phyloP scores from a whole-genome alignment of 1,284 basidiomycete species.

The Exobasidium cylindrosporum region DNA sequence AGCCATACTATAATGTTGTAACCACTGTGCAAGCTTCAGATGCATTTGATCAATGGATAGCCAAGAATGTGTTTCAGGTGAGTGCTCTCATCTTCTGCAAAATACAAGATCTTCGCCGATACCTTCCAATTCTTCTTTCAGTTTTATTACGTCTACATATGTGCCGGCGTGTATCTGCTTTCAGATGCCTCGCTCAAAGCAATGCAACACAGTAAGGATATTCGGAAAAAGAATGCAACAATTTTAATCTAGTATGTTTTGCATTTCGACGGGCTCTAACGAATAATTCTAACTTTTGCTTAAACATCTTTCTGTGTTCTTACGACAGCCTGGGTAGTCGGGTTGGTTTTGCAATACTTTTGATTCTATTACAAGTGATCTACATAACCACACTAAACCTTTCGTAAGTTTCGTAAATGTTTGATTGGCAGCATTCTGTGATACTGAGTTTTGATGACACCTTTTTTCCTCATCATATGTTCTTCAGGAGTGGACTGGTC shows the following conservation, averaged over 20 bases:
- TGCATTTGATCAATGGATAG: neutral
- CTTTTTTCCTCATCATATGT: too few relatives aligned
- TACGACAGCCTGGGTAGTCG: neutral
- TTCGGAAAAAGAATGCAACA: neutral
- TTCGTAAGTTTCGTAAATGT: too few relatives aligned
- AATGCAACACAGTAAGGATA: neutral
- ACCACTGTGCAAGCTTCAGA: neutral
- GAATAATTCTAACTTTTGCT: too few relatives aligned
- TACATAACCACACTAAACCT: neutral
- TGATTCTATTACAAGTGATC: neutral
- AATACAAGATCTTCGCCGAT: too few relatives aligned
- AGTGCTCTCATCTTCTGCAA: neutral
- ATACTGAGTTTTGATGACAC: too few relatives aligned
- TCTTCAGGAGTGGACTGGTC: neutral
- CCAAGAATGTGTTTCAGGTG: too few relatives aligned
- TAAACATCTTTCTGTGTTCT: too few relatives aligned
- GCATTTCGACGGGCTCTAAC: too few relatives aligned
- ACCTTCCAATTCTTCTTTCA: too few relatives aligned
- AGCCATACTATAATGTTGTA: neutral
- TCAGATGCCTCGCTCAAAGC: neutral
- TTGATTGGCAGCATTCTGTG: too few relatives aligned
- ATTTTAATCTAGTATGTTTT: too few relatives aligned
- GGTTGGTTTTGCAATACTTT: neutral
- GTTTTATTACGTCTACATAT: constrained; percentile 4
- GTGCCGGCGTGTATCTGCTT: constrained; percentile 3